Base-by-base conservation (phyloP, 2,329 filamentous ascomycete genomes). In the Pseudohalonectria lignicola region DNA sequence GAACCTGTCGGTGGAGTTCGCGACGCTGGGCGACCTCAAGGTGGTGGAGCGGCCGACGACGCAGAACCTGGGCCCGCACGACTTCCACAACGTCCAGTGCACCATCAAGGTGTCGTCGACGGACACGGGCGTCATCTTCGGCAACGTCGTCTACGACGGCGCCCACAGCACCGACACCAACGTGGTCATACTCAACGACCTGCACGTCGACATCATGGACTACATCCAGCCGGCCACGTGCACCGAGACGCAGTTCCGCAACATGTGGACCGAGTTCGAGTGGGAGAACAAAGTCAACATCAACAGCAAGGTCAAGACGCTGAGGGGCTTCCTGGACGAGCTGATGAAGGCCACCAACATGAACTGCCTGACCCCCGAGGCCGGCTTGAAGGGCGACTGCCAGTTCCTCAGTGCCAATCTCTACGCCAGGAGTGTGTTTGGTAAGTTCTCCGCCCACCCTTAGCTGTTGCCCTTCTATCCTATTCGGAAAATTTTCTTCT, bases 221-320 rank as follows among this genome's bases (percentile, higher is more conserved):
- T 98, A 98, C 66, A 98, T 98, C 53, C 90, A 96, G 57, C 92
- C 92, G 2, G 90, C 90, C 6, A 81, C 87, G 13, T 98, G 92
- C 70, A 92, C 86, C 4, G 92, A 98, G 69, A 95, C 90, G 10
- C 87, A 96, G 54, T 98, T 98, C 79, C 79, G 92, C 43, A 94
- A 86, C n/a, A 98, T 98, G 92, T 98, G 92, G 92, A 98, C 92
- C 28, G 92, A 98, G 57, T 98, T 98, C 49, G 92, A 98, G 59
- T 98, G 92, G 92, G 92, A 98, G 71, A 98, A 98, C 68, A 98
- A 98, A 75, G 90, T 98, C 61, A 98, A 98, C 66, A 96, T 98
- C 66, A 95, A 95, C 64, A 93, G 86, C 46, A 96, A 95, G 71
- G 86, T 86, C 48, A 94, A 90, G 68, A 82, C 77, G 20, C 70